phyloP scores from a whole-genome alignment of 345 rosid genomes.

The Eucalyptus camaldulensis region DNA sequence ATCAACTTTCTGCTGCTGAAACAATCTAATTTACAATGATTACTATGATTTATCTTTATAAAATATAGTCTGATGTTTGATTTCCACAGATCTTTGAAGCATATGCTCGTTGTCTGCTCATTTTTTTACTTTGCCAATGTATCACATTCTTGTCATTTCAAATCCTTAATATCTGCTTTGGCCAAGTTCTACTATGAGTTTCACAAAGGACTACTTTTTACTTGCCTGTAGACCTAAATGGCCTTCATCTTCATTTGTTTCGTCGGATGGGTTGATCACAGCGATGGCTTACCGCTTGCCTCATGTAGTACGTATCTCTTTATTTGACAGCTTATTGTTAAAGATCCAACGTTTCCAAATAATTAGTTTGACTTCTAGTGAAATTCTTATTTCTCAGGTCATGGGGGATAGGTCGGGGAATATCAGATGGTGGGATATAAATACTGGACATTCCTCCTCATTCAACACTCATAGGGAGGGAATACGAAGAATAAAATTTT shows the following conservation, averaged over 20 bases:
- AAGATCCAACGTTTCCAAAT: not conserved
- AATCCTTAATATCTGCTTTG: not conserved
- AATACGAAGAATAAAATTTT: conserved; percentile 86
- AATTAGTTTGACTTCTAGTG: not conserved
- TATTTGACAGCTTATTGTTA: not conserved
- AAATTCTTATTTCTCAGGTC: conserved; percentile 10
- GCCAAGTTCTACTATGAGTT: not conserved
- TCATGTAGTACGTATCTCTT: conserved; percentile 68
- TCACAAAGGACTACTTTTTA: conserved; percentile 2
- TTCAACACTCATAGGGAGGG: conserved; percentile 90
- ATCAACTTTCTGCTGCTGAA: not conserved
- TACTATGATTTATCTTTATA: not conserved
- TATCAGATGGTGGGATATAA: conserved; percentile 99
- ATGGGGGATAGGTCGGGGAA: conserved; percentile 83
- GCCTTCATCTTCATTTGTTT: conserved; percentile 95
- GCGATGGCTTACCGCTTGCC: conserved; percentile 98
- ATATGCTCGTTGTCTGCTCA: not conserved
- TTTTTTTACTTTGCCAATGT: not conserved
- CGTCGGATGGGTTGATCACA: conserved; percentile 87
- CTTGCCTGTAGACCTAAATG: conserved; percentile 83
- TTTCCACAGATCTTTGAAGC: not conserved
- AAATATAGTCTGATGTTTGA: not conserved
- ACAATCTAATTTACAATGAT: not conserved
- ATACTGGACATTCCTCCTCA: conserved; percentile 91
- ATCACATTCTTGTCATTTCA: not conserved